phyloP scores from a whole-genome alignment of 2,329 filamentous ascomycete genomes.

The Acarospora socialis region DNA sequence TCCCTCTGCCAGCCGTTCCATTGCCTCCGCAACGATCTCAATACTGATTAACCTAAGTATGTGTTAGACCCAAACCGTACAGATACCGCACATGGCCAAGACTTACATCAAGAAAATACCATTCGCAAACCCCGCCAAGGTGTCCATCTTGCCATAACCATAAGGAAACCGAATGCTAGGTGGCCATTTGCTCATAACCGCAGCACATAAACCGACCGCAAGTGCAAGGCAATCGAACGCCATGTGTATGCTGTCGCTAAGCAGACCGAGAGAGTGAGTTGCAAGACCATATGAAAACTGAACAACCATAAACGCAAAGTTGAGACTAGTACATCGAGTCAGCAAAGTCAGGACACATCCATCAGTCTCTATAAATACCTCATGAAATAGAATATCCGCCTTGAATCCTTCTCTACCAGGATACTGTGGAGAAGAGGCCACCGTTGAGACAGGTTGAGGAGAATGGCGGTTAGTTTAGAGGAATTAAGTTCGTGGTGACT shows the following conservation, averaged over 20 bases:
- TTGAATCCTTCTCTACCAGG: constrained; percentile 77
- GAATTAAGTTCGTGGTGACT: constrained; percentile 33
- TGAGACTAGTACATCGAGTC: constrained; percentile 47
- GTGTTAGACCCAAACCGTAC: constrained; percentile 10
- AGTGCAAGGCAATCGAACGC: constrained; percentile 95
- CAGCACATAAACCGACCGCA: constrained; percentile 75
- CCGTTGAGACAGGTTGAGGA: constrained; percentile 54
- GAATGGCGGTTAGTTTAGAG: constrained; percentile 55
- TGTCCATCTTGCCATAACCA: constrained; percentile 93
- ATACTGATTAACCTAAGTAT: constrained; percentile 67
- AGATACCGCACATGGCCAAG: background rate
- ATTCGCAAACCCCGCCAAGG: constrained; percentile 88
- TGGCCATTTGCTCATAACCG: constrained; percentile 94
- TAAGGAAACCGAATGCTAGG: constrained; percentile 81
- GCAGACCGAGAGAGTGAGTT: constrained; percentile 83
- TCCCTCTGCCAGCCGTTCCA: constrained; percentile 73
- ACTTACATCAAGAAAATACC: constrained; percentile 80
- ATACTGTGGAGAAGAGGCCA: constrained; percentile 77
- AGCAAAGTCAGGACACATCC: constrained; percentile 8
- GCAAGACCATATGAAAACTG: constrained; percentile 90
- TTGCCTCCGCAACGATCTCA: constrained; percentile 89
- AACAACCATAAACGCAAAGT: constrained; percentile 87
- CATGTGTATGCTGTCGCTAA: constrained; percentile 98
- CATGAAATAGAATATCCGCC: constrained; percentile 96
- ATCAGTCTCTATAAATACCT: constrained; percentile 35